phyloP scores from a whole-genome alignment of 345 rosid genomes.

The Aquilaria malaccensis region DNA sequence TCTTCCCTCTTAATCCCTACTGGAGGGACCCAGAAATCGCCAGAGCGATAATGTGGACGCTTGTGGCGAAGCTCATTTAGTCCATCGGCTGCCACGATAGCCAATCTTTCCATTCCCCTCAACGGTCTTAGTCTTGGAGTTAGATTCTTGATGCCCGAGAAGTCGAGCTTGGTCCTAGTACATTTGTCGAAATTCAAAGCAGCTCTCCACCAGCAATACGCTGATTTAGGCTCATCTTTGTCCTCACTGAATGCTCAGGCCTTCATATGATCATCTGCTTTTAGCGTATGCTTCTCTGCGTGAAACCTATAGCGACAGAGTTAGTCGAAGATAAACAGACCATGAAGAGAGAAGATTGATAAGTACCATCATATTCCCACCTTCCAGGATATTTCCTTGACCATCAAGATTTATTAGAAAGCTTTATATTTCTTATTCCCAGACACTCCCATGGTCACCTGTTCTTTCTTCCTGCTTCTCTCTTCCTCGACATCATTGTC shows the following conservation, averaged over 20 bases:
- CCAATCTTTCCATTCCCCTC: constrained; percentile 52
- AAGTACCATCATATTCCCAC: constrained; percentile 2
- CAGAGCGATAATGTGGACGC: constrained; percentile 36
- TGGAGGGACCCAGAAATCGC: constrained; percentile 56
- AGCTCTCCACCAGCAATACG: constrained; percentile 47
- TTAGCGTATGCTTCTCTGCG: neutral
- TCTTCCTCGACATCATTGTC: no score
- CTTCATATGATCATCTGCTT: constrained; percentile 22
- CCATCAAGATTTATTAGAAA: no score
- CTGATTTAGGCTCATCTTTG: constrained; percentile 28
- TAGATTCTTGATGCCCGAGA: constrained; percentile 23
- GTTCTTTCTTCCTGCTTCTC: no score
- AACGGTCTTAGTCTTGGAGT: constrained; percentile 40
- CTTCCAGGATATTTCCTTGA: neutral
- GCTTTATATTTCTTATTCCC: no score
- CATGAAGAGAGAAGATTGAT: neutral
- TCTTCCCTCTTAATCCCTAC: constrained; percentile 44
- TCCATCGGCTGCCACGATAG: constrained; percentile 40
- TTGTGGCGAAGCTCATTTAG: constrained; percentile 51
- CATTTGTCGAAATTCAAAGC: constrained; percentile 35
- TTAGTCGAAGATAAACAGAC: neutral
- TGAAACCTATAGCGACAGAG: neutral
- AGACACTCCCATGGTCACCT: no score
- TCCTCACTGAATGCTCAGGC: constrained; percentile 22
- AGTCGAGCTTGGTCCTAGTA: constrained; percentile 23